phyloP scores from a whole-genome alignment of 768 basidiomycete genomes.

The Nidularia sp. region DNA sequence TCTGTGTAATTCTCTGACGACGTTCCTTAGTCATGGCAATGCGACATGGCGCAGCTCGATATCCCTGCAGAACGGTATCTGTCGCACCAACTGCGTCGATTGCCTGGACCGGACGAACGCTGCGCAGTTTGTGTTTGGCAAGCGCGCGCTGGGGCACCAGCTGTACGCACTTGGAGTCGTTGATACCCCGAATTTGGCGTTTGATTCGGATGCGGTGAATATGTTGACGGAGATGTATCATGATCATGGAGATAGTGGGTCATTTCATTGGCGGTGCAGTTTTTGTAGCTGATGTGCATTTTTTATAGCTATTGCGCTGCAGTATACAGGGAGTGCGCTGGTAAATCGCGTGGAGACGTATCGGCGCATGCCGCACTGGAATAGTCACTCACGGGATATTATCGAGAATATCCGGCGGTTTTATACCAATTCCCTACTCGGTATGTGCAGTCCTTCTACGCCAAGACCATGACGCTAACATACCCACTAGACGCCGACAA shows the following conservation, averaged over 20 bases:
- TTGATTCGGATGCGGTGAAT: slow-evolving; percentile 93
- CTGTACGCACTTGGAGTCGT: slow-evolving; percentile 92
- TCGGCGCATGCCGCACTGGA: slow-evolving; percentile 94
- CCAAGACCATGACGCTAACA: too few relatives aligned
- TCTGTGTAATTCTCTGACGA: slow-evolving; percentile 5
- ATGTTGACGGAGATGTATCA: slow-evolving; percentile 99
- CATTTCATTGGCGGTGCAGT: background rate
- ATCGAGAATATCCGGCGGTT: slow-evolving; percentile 93
- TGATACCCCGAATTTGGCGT: slow-evolving; percentile 77
- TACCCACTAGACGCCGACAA: slow-evolving; percentile 80
- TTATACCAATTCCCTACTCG: slow-evolving; percentile 90
- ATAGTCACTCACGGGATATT: slow-evolving; percentile 93
- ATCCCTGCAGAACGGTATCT: slow-evolving; percentile 86
- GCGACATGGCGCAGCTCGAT: slow-evolving; percentile 61
- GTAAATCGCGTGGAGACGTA: slow-evolving; percentile 97
- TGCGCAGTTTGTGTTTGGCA: slow-evolving; percentile 95
- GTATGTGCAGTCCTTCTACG: slow-evolving; percentile 27
- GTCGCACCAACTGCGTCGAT: slow-evolving; percentile 94
- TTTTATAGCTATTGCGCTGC: slow-evolving; percentile 77
- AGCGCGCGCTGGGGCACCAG: slow-evolving; percentile 91
- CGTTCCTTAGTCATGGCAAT: slow-evolving; percentile 19
- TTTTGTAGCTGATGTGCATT: slow-evolving; percentile 3
- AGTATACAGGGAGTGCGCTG: slow-evolving; percentile 94
- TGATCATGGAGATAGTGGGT: slow-evolving; percentile 90
- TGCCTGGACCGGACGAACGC: slow-evolving; percentile 96